Percentiles rank a stretch among this genome's conserved stretches.
phyloP scores from a whole-genome alignment of 257 asterid species.

The Solanum lycopersicoides region DNA sequence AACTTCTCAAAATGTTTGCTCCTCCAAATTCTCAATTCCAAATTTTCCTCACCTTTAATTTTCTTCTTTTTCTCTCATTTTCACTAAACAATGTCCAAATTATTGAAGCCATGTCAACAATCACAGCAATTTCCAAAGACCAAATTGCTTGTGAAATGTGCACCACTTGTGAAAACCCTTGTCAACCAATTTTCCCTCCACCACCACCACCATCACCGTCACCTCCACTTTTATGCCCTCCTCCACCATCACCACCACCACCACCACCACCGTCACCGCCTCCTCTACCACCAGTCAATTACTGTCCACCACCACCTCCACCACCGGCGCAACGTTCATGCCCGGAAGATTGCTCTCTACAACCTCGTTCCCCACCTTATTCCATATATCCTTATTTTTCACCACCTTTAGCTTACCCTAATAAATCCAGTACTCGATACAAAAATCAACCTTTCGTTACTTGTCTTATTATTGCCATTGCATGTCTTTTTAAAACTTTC shows the following conservation, averaged over 20 bases:
- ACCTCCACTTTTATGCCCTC: neutral
- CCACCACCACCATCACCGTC: slow-evolving; percentile 27
- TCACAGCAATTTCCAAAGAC: slow-evolving; percentile 36
- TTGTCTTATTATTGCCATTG: neutral
- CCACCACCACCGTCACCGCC: slow-evolving; percentile 1
- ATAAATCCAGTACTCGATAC: slow-evolving; percentile 11
- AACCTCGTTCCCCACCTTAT: slow-evolving; percentile 29
- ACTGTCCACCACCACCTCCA: slow-evolving; percentile 39
- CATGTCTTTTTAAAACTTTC: neutral
- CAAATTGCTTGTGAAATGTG: slow-evolving; percentile 63
- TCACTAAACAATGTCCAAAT: neutral
- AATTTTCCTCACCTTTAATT: slow-evolving; percentile 1
- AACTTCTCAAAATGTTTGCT: slow-evolving; percentile 22
- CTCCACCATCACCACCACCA: neutral
- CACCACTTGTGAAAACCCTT: slow-evolving; percentile 56
- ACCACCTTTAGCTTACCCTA: slow-evolving; percentile 8
- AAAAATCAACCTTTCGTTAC: slow-evolving; percentile 3
- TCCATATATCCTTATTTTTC: slow-evolving; percentile 16
- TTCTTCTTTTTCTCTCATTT: slow-evolving; percentile 10
- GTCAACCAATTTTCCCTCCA: slow-evolving; percentile 52
- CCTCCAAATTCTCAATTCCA: neutral
- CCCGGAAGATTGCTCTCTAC: slow-evolving; percentile 33
- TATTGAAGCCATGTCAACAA: slow-evolving; percentile 25
- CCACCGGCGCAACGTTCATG: slow-evolving; percentile 21
- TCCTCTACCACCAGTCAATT: neutral